phyloP scores from a whole-genome alignment of 179 eudicot species.

The Pouteria campechiana region DNA sequence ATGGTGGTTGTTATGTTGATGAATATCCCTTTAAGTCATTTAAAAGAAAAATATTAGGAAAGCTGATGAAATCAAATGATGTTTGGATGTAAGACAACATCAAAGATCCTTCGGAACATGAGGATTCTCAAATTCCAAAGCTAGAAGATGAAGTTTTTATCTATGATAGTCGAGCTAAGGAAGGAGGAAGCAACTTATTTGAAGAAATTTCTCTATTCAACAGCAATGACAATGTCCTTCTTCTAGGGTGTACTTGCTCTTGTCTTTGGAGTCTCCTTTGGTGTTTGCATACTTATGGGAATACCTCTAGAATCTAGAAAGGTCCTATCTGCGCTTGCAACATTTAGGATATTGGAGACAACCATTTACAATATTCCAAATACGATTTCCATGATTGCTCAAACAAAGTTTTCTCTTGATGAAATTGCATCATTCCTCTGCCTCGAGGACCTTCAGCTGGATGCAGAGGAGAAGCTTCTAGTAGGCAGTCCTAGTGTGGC shows the following conservation, averaged over 20 bases:
- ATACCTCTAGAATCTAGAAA: conserved; percentile 81
- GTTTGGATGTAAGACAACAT: conserved; percentile 69
- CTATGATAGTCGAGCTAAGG: conserved; percentile 52
- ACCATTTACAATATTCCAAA: conserved; percentile 68
- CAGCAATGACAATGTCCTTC: conserved; percentile 31
- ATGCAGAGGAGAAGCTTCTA: conserved; percentile 40
- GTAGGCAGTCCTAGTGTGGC: conserved; percentile 30
- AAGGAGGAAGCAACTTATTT: conserved; percentile 53
- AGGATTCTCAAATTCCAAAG: conserved; percentile 87
- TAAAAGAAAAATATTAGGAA: conserved; percentile 51
- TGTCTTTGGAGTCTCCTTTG: conserved; percentile 52
- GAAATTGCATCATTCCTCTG: conserved; percentile 56
- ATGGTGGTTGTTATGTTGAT: conserved; percentile 44
- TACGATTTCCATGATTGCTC: conserved; percentile 55
- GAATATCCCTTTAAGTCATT: conserved; percentile 45
- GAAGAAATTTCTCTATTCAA: conserved; percentile 38
- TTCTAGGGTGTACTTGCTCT: conserved; percentile 74
- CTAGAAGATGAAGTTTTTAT: conserved; percentile 86
- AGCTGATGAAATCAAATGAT: conserved; percentile 68
- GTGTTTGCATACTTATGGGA: conserved; percentile 52
- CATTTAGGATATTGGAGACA: conserved; percentile 59
- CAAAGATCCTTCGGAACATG: conserved; percentile 80
- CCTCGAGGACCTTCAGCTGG: conserved; percentile 48
- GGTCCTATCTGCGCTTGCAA: conserved; percentile 70
- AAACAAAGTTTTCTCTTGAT: conserved; percentile 75